A percentile compares a stretch with the other conserved stretches of the same genome.
phyloP scores from a whole-genome alignment of 1,139 yeast genomes.

The Hyphopichia burtonii region DNA sequence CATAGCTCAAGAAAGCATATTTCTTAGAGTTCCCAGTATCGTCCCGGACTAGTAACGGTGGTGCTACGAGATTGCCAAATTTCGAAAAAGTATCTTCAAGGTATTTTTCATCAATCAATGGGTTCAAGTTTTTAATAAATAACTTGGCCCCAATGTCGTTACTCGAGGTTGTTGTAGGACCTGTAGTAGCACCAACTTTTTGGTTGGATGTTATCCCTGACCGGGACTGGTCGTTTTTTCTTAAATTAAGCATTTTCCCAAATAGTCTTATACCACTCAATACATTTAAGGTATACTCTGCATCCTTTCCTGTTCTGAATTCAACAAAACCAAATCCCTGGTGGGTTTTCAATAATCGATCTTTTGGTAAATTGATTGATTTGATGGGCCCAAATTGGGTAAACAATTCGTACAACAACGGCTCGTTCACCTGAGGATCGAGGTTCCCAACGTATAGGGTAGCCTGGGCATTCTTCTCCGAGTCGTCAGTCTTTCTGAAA shows the following conservation, averaged over 20 bases:
- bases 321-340: constrained; percentile 92
- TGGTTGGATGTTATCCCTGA: background rate
- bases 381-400: constrained; percentile 82
- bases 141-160: constrained; percentile 73
- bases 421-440: constrained; percentile 70
- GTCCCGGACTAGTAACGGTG: constrained; percentile 57
- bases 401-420: constrained; percentile 73
- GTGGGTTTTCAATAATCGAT: constrained; percentile 64
- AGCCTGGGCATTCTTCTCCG: constrained; percentile 59
- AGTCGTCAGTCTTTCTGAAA: constrained; percentile 33
- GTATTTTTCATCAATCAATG: constrained; percentile 62
- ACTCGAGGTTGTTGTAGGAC: constrained; percentile 6
- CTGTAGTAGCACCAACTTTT: constrained; percentile 4
- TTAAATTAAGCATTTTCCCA: constrained; percentile 64
- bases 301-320: constrained; percentile 58
- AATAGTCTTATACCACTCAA: constrained; percentile 63
- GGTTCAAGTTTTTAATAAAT: constrained; percentile 71
- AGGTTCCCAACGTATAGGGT: constrained; percentile 84
- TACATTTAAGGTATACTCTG: constrained; percentile 65
- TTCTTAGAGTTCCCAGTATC: constrained; percentile 55
- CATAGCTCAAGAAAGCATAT: constrained; percentile 61
- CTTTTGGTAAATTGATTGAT: constrained; percentile 74
- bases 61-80: constrained; percentile 62
- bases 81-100: constrained; percentile 60
- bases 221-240: constrained; percentile 38